These are phyloP conservation scores for Scheffersomyces stipitis DNA, from an alignment of 805 yeast species.

Conservation along the genomic window DNA sequence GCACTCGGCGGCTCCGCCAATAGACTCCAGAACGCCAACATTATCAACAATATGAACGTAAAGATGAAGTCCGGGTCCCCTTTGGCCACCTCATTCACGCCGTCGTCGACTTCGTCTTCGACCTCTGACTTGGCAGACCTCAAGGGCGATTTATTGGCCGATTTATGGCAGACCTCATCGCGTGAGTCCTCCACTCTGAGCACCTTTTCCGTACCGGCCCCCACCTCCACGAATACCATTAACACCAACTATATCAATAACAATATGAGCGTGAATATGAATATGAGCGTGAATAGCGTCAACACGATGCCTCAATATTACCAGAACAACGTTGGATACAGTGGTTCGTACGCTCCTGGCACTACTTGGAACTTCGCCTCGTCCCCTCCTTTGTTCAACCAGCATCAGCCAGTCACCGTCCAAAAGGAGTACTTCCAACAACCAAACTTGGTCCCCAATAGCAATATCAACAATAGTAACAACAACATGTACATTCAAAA, in stretches of 20 bases:
- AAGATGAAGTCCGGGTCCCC: constrained; percentile 6
- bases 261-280: constrained; percentile 13
- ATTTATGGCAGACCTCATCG: constrained; percentile 30
- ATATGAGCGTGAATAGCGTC: no score
- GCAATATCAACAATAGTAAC: constrained; percentile 25
- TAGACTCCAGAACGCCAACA: no score
- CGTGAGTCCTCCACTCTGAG: constrained; percentile 7
- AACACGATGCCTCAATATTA: no score
- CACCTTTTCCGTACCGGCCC: not conserved
- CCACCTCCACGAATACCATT: constrained; percentile 12
- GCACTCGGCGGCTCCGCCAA: no score
- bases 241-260: constrained; percentile 6
- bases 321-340: constrained; percentile 8
- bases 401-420: constrained; percentile 7
- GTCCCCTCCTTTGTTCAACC: not conserved
- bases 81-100: constrained; percentile 8
- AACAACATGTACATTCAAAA: constrained; percentile 16
- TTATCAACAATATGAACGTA: no score
- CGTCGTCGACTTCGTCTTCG: constrained; percentile 10
- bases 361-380: not conserved
- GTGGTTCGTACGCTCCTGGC: not conserved
- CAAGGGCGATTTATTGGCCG: constrained; percentile 32
- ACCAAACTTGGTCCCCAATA: constrained; percentile 21
- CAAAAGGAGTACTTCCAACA: constrained; percentile 21
- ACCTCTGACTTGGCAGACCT: constrained; percentile 8